Evolutionary conservation across 495 filamentous ascomycete genomes (phyloP), one percentile per base, ranked within the genome.

Genomic region (Penicillium bovifimosum): DNA sequence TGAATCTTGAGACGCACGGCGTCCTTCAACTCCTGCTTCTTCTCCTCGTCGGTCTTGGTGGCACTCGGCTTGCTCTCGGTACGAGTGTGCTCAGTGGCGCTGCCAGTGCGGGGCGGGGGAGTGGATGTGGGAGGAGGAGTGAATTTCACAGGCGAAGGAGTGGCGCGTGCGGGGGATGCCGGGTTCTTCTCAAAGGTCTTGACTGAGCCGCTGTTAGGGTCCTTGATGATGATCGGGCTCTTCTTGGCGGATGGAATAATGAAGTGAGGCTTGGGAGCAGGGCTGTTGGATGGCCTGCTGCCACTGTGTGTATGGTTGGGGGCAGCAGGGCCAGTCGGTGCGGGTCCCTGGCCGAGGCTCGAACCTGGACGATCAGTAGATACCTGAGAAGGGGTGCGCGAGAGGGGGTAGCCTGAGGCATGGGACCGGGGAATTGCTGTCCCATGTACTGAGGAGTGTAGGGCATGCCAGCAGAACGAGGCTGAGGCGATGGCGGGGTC

Each of bases 361-460:
- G 91, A 92, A 13, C 79, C 75, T 9, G 91, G 90, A 47, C 90
- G 83, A 57, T 93, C 85, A 50, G 76, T 76, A 18, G 86, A 91
- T 33, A 91, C 73, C 64, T 93, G 86, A 6, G 91, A 96, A 3
- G 88, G 81, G 42, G 82, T 86, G 60, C 91, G 86, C 7, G 90
- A 92, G 82, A 96, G 88, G 9, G 73, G 17, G 82, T 79, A 13
- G 82, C 71, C 64, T 81, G 77, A 40, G 75, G 72, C 51, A 74
- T 73, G 59, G 75, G 65, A 20, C 26, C 39, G 8, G 48, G 38
- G 48, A 32, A 50, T 34, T 50, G 48, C 13, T 41, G 18, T 20
- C 48, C 48, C 48, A 50, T 61, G 77, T 54, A 52, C 75, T 69
- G 80, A 35, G 53, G 75, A 67, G 62, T 73, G 55, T 73, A 79